Base-by-base conservation (phyloP, 2,329 filamentous ascomycete species). In the Nothopassalora personata region DNA sequence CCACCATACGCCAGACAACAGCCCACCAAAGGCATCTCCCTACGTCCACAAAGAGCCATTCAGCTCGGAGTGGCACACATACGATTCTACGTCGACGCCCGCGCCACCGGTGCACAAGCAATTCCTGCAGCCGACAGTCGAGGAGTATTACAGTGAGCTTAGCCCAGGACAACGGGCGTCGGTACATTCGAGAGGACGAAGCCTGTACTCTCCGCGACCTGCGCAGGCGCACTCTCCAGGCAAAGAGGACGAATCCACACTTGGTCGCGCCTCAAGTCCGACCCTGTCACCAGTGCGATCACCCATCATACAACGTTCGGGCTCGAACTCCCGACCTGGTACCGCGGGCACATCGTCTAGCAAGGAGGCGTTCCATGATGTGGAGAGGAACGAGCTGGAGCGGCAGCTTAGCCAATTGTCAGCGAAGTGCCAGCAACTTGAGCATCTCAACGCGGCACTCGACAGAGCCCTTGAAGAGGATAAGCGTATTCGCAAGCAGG, bases 81-180 rank as follows among this genome's bases (percentile, higher is more conserved):
- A 71, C 48, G 64, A 59, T 11, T 65, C 65, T 18, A 61, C 60
- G 9, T 68, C 66, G 9, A 68, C 69, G 9, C 70, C 68, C 5
- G 56, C 61, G n/a, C 67, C 66, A 13, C 66, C 61, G 11, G 57
- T 55, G 11, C 64, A 69, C 36, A 70, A 67, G 54, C 62, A 68
- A 11, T 66, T 71, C 31, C 59, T 70, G 15, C 71, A 72, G 56
- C 70, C 71, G 9, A 72, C 68, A 7, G 71, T 71, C 4, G 71
- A 72, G 56, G 71, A 72, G 47, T 72, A 72, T 61, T 64, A 71
- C 62, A 68, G 64, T 61, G 71, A 73, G 50, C 63, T 72, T 18
- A 68, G 68, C 13, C 69, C 70, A n/a, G 67, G 63, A 9, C 66
- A 63, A 28, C 60, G 60, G 11, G 33, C 49, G 10, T 39, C 55